phyloP scores from a whole-genome alignment of 495 filamentous ascomycete genomes.

The Trichoderma asperelloides region DNA sequence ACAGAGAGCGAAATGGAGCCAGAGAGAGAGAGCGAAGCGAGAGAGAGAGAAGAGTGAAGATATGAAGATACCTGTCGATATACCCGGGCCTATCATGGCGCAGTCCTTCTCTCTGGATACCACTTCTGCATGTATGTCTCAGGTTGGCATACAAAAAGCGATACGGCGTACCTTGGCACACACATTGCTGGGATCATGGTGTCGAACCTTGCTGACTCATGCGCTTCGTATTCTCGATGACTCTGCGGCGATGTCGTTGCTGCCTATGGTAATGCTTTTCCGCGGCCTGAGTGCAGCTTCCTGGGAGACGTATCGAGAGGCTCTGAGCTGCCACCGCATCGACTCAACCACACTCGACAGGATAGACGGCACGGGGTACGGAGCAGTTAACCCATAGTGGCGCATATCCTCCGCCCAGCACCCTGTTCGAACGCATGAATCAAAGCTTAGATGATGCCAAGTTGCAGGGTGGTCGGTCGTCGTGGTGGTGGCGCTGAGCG shows the following conservation, averaged over 20 bases:
- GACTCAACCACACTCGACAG: no score
- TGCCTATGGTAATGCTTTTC: no score
- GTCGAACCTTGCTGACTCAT: not conserved
- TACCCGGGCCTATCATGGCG: not conserved
- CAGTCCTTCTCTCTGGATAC: not conserved
- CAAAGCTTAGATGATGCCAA: not conserved
- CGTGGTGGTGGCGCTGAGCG: not conserved
- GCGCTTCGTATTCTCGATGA: no score
- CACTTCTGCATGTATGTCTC: constrained; percentile 4
- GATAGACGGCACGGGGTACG: no score
- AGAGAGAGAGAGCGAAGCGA: not conserved
- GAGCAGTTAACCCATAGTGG: no score
- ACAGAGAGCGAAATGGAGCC: not conserved
- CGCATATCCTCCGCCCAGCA: no score
- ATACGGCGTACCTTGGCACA: not conserved
- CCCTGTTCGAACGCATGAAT: not conserved
- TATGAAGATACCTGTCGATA: not conserved
- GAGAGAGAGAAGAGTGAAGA: not conserved
- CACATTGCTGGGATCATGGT: not conserved
- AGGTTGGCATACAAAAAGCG: not conserved
- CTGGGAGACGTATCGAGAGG: no score
- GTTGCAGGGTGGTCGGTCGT: not conserved
- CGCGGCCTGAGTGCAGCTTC: no score
- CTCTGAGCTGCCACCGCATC: no score
- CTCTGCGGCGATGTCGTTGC: no score